A percentile compares a stretch with the other conserved stretches of the same genome.
These are phyloP conservation scores for Penicillium canescens DNA, from an alignment of 495 filamentous ascomycete species.

Conservation along the genomic window DNA sequence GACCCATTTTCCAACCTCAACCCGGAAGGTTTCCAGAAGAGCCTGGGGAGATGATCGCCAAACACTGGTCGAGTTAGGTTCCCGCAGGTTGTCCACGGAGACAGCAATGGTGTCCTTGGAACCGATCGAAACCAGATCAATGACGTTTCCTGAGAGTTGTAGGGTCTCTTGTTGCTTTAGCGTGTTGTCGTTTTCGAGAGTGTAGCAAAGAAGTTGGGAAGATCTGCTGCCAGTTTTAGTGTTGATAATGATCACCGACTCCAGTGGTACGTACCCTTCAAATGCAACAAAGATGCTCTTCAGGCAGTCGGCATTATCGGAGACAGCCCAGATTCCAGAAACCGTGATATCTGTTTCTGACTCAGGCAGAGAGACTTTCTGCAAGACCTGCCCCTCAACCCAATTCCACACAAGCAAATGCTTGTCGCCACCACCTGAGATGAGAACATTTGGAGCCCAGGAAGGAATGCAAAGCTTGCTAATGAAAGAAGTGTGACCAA, in stretches of 20 bases:
- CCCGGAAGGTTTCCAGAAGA: constrained; percentile 31
- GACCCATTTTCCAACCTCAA: constrained; percentile 23
- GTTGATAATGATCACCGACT: not conserved
- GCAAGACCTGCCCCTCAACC: constrained; percentile 52
- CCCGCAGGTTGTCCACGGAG: constrained; percentile 55
- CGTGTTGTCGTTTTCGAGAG: constrained; percentile 36
- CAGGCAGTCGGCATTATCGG: constrained; percentile 10
- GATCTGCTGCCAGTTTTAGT: constrained; percentile 44
- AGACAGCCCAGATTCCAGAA: constrained; percentile 40
- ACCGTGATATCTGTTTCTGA: constrained; percentile 28
- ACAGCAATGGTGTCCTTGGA: constrained; percentile 45
- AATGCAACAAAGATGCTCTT: constrained; percentile 59
- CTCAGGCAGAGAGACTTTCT: constrained; percentile 43
- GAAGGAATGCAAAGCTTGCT: constrained; percentile 67
- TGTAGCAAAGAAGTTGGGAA: constrained; percentile 60
- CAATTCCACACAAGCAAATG: constrained; percentile 83
- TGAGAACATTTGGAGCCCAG: constrained; percentile 55
- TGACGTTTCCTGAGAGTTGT: constrained; percentile 56
- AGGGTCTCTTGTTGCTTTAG: constrained; percentile 50
- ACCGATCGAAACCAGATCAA: constrained; percentile 50
- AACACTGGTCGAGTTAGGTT: constrained; percentile 39
- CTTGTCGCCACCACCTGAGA: constrained; percentile 87
- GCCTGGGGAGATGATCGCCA: constrained; percentile 29
- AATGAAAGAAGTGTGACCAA: constrained; percentile 84
- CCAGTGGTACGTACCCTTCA: constrained; percentile 58